Base-by-base conservation (phyloP, 129 eudicot genomes). In the Solidago caesia region DNA sequence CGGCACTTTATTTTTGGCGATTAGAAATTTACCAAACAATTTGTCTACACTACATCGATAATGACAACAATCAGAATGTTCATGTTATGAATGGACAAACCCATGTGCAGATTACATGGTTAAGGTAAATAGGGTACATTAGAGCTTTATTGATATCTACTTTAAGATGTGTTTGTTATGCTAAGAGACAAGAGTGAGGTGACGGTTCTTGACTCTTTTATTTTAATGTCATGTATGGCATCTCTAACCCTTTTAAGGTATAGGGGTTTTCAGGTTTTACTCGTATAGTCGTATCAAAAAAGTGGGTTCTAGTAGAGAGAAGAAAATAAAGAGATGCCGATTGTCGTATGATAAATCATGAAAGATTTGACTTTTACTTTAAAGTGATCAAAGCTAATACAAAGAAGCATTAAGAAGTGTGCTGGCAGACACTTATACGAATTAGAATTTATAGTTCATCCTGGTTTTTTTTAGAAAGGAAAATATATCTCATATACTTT, bases 21-120 rank as follows among this genome's bases (percentile, higher is more conserved):
- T 39, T 44, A 67, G 44, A 72, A 59, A 72, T 11, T 59, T 44
- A 64, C 72, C 16, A 51, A 51, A 49, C 72, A 61, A 16, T 46
- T 59, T 29, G 58, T 59, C 58, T 21, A 56, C 26, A 8, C 7
- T 7, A 16, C 77, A 60, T 73, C 14, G 47, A 73, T 27, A 73
- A 60, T 5, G 39, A 60, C 56, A 73, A 21, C 59, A 27, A 73
- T 14, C 5, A 12, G 69, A 73, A 25, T 25, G 59, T 14, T 51
- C 14, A 41, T 41, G 29, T 5, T 53, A 64, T 16, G 4, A 55
- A 42, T 75, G 64, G 66, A 75, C 79, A 42, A 21, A 41, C 64
- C 70, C 71, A 48, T 74, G 78, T 63, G 78, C 51, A 62, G 11
- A 29, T 74, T 39, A 74, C 70, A 63, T 64, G 52, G 21, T 53